phyloP scores from a whole-genome alignment of 2,329 filamentous ascomycete species.

The Trichoderma sp. region DNA sequence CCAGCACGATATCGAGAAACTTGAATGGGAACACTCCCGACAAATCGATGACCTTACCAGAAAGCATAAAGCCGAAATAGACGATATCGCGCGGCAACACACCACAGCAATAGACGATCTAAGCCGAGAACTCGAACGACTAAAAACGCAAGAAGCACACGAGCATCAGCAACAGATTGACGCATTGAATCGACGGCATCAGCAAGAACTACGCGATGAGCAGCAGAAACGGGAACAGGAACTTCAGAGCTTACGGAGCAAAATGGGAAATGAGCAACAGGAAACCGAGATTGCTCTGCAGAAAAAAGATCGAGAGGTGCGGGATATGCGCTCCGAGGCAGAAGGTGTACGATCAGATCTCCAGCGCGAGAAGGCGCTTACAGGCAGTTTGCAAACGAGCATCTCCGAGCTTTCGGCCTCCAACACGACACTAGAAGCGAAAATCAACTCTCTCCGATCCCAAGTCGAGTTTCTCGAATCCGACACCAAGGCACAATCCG shows the following conservation, averaged over 20 bases:
- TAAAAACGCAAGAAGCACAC: slow-evolving; percentile 47
- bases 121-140: slow-evolving; percentile 44
- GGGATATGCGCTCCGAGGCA: slow-evolving; percentile 43
- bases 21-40: slow-evolving; percentile 36
- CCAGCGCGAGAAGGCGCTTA: slow-evolving; percentile 62
- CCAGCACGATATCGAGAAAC: slow-evolving; percentile 37
- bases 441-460: slow-evolving; percentile 71
- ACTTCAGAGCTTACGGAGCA: slow-evolving; percentile 60
- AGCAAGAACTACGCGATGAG: slow-evolving; percentile 65
- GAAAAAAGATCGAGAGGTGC: slow-evolving; percentile 54
- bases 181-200: slow-evolving; percentile 59
- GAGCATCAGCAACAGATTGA: slow-evolving; percentile 67
- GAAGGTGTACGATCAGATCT: slow-evolving; percentile 50
- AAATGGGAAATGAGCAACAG: slow-evolving; percentile 50
- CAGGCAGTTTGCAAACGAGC: slow-evolving; percentile 49
- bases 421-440: slow-evolving; percentile 67
- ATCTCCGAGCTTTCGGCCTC: slow-evolving; percentile 59
- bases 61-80: slow-evolving; percentile 35
- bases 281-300: slow-evolving; percentile 47
- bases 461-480: slow-evolving; percentile 89
- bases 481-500: slow-evolving; percentile 82
- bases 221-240: slow-evolving; percentile 57
- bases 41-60: slow-evolving; percentile 55
- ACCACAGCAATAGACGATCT: slow-evolving; percentile 34
- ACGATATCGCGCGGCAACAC: slow-evolving; percentile 38